Evolutionary conservation across 2,329 filamentous ascomycete species (phyloP).

Genomic region (Aspergillus sp.): DNA sequence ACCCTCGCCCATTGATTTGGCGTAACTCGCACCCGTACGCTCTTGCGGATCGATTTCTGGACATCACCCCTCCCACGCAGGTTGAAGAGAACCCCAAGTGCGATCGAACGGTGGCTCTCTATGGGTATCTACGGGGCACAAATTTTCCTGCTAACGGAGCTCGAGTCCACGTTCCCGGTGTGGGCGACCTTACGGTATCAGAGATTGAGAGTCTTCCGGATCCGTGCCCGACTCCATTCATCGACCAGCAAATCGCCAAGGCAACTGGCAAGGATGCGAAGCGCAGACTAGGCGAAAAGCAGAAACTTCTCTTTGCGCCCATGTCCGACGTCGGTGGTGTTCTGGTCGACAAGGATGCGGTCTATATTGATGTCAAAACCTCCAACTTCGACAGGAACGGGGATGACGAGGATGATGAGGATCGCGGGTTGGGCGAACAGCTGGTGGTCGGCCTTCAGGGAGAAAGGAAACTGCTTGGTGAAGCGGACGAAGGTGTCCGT

Average conservation of each 20-base stretch:
- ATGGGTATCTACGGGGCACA: conserved; percentile 87
- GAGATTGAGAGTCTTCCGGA: conserved; percentile 83
- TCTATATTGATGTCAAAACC: conserved; percentile 72
- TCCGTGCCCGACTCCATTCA: conserved; percentile 86
- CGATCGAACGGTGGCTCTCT: conserved; percentile 82
- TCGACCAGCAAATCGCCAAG: conserved; percentile 81
- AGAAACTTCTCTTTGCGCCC: conserved; percentile 90
- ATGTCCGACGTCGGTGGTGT: conserved; percentile 98
- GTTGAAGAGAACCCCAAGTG: conserved; percentile 84
- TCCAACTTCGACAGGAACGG: conserved; percentile 62
- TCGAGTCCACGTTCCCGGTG: conserved; percentile 80
- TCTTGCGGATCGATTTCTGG: conserved; percentile 86
- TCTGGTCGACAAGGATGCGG: conserved; percentile 92
- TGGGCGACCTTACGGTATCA: conserved; percentile 79
- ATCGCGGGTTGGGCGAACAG: conserved; percentile 89
- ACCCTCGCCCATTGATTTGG: conserved; percentile 91
- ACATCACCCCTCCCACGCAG: conserved; percentile 85
- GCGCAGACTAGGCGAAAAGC: conserved; percentile 83
- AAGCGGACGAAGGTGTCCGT: conserved; percentile 72
- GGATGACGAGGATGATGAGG: conserved; percentile 54
- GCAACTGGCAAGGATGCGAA: conserved; percentile 72
- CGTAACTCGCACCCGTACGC: conserved; percentile 93
- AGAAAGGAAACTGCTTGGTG: conserved; percentile 71
- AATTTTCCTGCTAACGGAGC: conserved; percentile 84
- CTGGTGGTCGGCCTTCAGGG: conserved; percentile 84